phyloP scores from a whole-genome alignment of 495 filamentous ascomycete genomes.

The Xylaria grammica region DNA sequence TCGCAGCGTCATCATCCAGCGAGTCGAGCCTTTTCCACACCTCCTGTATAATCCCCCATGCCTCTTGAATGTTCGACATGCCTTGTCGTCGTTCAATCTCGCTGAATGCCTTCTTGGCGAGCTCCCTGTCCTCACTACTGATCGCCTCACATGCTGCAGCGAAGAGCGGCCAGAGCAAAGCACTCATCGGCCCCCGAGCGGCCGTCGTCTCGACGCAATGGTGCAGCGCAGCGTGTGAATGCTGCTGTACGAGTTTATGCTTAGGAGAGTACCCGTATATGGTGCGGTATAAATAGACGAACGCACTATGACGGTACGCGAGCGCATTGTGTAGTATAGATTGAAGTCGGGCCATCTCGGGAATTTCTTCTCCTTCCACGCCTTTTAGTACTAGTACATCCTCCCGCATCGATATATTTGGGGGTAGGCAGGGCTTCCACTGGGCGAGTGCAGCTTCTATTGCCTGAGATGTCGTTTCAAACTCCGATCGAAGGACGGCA shows the following conservation, averaged over 20 bases:
- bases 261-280: slow-evolving; percentile 51
- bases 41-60: slow-evolving; percentile 62
- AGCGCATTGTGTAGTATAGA: slow-evolving; percentile 65
- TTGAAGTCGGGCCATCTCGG: slow-evolving; percentile 42
- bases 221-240: slow-evolving; percentile 52
- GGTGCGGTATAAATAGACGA: slow-evolving; percentile 65
- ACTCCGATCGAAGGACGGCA: slow-evolving; percentile 58
- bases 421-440: slow-evolving; percentile 57
- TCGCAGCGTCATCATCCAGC: slow-evolving; percentile 34
- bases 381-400: slow-evolving; percentile 24
- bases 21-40: slow-evolving; percentile 57
- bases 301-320: slow-evolving; percentile 65
- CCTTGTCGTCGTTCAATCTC: slow-evolving; percentile 59
- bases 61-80: slow-evolving; percentile 65
- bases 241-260: slow-evolving; percentile 55
- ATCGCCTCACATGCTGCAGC: slow-evolving; percentile 63
- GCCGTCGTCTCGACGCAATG: slow-evolving; percentile 60
- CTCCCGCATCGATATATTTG: slow-evolving; percentile 23
- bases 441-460: slow-evolving; percentile 61
- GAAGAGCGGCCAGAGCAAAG: slow-evolving; percentile 66
- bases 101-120: slow-evolving; percentile 54
- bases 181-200: slow-evolving; percentile 61
- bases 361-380: slow-evolving; percentile 25
- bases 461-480: slow-evolving; percentile 57
- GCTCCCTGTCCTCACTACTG: slow-evolving; percentile 41